phyloP scores from a whole-genome alignment of 768 basidiomycete species.

The Tylopilus felleus region DNA sequence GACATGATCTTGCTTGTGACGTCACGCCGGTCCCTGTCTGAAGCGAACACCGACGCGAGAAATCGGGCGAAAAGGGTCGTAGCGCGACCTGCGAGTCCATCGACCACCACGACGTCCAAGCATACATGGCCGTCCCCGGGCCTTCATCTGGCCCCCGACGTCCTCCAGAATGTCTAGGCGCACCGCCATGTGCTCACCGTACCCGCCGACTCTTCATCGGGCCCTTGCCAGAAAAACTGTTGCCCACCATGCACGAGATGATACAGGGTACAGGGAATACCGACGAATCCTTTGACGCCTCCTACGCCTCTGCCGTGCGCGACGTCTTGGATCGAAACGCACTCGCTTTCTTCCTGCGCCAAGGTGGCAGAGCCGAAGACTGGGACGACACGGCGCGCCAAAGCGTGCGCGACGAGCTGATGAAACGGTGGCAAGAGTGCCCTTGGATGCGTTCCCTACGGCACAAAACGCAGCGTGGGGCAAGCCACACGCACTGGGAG shows the following conservation, averaged over 20 bases:
- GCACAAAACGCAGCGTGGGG: constrained; percentile 14
- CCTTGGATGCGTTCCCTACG: constrained; percentile 57
- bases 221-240: constrained; percentile 65
- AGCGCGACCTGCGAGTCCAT: neutral
- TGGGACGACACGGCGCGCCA: constrained; percentile 60
- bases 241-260: constrained; percentile 39
- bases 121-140: constrained; percentile 13
- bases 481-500: constrained; percentile 48
- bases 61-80: too few relatives aligned
- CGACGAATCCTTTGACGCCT: constrained; percentile 35
- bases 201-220: constrained; percentile 67
- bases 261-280: constrained; percentile 19
- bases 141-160: neutral
- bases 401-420: constrained; percentile 53
- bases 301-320: constrained; percentile 31
- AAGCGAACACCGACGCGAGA: neutral
- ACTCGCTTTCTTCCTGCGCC: constrained; percentile 56
- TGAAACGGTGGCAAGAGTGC: constrained; percentile 58
- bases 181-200: constrained; percentile 11
- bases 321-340: constrained; percentile 55
- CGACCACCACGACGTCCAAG: neutral
- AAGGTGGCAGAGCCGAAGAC: constrained; percentile 62
- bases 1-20: constrained; percentile 13
- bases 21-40: constrained; percentile 16
- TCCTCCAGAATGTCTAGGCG: neutral